These are phyloP conservation scores for Zygoascus biomembranicola DNA, from an alignment of 805 yeast species.

Conservation along the genomic window DNA sequence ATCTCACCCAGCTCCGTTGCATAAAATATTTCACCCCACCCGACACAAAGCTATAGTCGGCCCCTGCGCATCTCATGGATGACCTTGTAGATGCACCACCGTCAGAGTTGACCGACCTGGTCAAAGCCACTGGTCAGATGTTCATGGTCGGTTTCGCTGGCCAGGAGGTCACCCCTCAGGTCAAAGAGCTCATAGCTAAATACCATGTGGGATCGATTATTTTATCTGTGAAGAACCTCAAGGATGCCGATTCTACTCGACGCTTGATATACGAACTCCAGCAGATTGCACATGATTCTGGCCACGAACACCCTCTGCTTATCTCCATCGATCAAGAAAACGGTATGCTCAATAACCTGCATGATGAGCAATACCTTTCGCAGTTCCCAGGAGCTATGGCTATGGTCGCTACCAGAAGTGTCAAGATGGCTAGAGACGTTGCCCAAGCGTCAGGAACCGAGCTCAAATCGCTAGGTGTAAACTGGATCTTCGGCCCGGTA, in stretches of 20 bases:
- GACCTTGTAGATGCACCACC: slow-evolving; percentile 3
- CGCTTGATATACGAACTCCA: slow-evolving; percentile 46
- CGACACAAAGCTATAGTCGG: too few relatives aligned
- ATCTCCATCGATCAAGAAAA: slow-evolving; percentile 58
- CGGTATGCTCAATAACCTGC: slow-evolving; percentile 52
- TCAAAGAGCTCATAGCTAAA: slow-evolving; percentile 41
- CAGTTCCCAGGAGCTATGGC: slow-evolving; percentile 65
- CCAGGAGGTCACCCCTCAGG: slow-evolving; percentile 43
- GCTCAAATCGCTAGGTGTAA: slow-evolving; percentile 46
- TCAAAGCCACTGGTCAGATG: slow-evolving; percentile 38
- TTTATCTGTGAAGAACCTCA: slow-evolving; percentile 43
- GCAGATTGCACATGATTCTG: slow-evolving; percentile 41
- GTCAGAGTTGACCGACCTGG: slow-evolving; percentile 7
- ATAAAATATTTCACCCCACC: too few relatives aligned
- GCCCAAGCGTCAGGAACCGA: slow-evolving; percentile 48
- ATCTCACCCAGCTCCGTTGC: too few relatives aligned
- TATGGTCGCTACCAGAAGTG: slow-evolving; percentile 45
- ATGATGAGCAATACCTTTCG: slow-evolving; percentile 42
- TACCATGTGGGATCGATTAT: slow-evolving; percentile 47
- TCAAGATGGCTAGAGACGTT: slow-evolving; percentile 41
- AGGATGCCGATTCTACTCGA: slow-evolving; percentile 39
- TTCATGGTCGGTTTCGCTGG: slow-evolving; percentile 56
- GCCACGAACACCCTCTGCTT: slow-evolving; percentile 44
- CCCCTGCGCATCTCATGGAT: too few relatives aligned
- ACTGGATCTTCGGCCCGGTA: slow-evolving; percentile 52